Conservation (phyloP, 805 yeast genomes). For the Candida orba region DNA sequence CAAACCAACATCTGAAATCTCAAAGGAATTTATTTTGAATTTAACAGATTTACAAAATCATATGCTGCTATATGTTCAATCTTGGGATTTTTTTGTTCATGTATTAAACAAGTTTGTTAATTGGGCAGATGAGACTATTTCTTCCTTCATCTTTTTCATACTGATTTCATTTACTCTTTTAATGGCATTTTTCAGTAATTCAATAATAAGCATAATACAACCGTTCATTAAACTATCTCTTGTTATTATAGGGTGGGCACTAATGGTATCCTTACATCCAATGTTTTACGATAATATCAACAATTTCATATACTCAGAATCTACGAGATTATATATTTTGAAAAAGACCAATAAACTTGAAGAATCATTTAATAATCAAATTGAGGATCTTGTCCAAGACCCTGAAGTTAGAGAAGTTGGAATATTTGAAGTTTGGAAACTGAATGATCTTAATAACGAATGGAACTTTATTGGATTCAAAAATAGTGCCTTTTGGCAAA, state of each 20-base stretch:
- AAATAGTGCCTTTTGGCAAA: constrained; percentile 28
- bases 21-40: constrained; percentile 70
- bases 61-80: constrained; percentile 55
- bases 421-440: constrained; percentile 12
- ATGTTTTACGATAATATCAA: constrained; percentile 38
- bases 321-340: constrained; percentile 47
- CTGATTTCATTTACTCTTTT: constrained; percentile 27
- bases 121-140: constrained; percentile 55
- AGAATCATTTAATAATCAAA: constrained; percentile 29
- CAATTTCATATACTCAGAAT: constrained; percentile 50
- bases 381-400: constrained; percentile 22
- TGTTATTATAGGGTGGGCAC: constrained; percentile 43
- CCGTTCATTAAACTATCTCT: constrained; percentile 26
- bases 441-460: constrained; percentile 39
- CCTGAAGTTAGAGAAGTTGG: constrained; percentile 1
- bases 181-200: constrained; percentile 26
- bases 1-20: constrained; percentile 69
- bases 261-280: constrained; percentile 45
- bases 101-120: constrained; percentile 50
- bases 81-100: constrained; percentile 50
- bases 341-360: constrained; percentile 46
- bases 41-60: constrained; percentile 81
- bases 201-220: constrained; percentile 26
- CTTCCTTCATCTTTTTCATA: constrained; percentile 42
- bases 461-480: constrained; percentile 64